Conservation (phyloP, 805 yeast genomes). For the Myxozyma geophila region DNA sequence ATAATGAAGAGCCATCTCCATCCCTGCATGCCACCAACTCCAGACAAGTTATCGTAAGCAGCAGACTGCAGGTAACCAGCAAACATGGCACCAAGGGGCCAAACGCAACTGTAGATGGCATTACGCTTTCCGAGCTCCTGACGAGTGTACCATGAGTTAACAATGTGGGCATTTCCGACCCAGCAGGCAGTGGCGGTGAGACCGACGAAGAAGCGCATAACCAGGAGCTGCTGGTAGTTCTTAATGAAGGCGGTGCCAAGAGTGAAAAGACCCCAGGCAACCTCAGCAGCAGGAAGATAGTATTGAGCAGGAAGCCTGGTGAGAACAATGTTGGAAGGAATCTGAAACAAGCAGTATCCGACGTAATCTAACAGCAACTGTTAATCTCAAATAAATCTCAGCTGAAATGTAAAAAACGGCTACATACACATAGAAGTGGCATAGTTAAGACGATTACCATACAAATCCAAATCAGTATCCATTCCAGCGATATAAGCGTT, state of each 20-base stretch:
- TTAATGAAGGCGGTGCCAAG: conserved; percentile 43
- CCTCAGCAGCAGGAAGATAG: conserved; percentile 47
- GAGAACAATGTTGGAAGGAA: conserved; percentile 47
- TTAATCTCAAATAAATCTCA: background rate
- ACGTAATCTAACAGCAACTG: conserved; percentile 33
- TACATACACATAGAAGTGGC: conserved; percentile 54
- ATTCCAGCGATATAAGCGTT: conserved; percentile 74
- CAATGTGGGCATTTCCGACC: conserved; percentile 50
- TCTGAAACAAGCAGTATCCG: conserved; percentile 47
- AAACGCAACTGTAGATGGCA: conserved; percentile 63
- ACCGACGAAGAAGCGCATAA: conserved; percentile 51
- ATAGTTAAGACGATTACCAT: conserved; percentile 63
- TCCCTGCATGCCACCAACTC: conserved; percentile 61
- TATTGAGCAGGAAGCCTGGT: conserved; percentile 44
- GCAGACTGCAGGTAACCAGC: conserved; percentile 69
- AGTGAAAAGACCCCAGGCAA: conserved; percentile 49
- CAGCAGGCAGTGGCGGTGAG: conserved; percentile 52
- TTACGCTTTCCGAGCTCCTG: conserved; percentile 65
- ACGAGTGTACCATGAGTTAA: conserved; percentile 58
- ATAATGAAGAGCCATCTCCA: conserved; percentile 79
- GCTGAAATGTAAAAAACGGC: conserved; percentile 49
- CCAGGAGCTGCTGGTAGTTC: conserved; percentile 42
- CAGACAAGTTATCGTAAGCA: conserved; percentile 53
- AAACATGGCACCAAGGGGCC: conserved; percentile 63
- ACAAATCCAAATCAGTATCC: conserved; percentile 57